Evolutionary conservation across 305 asterid genomes (phyloP).

Genomic region (Solanum hybrid): DNA sequence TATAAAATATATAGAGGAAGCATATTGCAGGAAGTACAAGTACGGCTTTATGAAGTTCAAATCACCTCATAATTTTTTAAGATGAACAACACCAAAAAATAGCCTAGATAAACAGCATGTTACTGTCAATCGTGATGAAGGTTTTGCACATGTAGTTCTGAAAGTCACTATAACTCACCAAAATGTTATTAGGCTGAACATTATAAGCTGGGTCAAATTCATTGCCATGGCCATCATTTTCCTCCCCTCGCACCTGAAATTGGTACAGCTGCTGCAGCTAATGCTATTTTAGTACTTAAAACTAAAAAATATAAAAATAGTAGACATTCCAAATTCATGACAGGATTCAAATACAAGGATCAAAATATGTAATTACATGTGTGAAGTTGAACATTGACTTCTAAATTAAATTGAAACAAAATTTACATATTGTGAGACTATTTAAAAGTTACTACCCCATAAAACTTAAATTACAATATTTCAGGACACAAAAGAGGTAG

Average conservation of each 20-base stretch:
- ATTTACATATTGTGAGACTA: background rate
- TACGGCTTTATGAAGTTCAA: background rate
- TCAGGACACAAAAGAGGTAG: background rate
- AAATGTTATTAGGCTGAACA: background rate
- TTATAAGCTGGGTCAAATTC: background rate
- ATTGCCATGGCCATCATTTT: background rate
- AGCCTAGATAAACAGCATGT: background rate
- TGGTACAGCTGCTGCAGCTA: background rate
- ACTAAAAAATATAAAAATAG: background rate
- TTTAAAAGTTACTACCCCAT: background rate
- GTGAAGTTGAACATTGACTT: background rate
- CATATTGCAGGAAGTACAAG: background rate
- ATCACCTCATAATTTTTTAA: background rate
- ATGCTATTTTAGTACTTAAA: background rate
- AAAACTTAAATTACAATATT: background rate
- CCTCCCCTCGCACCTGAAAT: background rate
- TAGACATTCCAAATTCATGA: background rate
- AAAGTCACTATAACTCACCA: background rate
- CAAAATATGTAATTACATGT: background rate
- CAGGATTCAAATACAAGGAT: background rate
- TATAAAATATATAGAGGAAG: background rate
- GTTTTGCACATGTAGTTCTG: background rate
- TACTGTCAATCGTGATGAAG: background rate
- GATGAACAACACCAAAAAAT: background rate
- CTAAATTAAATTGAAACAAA: background rate